phyloP scores from a whole-genome alignment of 2,329 filamentous ascomycete species.

The Hypomyces rosellus region DNA sequence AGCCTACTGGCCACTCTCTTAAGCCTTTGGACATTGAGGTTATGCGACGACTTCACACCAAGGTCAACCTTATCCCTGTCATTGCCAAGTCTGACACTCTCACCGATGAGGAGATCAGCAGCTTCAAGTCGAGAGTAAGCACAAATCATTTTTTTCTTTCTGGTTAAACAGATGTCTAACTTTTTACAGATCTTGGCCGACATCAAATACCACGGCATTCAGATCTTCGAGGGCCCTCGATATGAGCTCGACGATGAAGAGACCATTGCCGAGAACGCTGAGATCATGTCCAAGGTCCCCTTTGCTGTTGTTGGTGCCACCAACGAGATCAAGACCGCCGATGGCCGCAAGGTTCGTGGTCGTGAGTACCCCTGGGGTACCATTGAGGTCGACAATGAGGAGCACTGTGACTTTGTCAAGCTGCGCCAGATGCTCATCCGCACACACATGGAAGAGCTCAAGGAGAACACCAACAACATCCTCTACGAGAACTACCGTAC shows the following conservation, averaged over 20 bases:
- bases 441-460: conserved; percentile 99
- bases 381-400: conserved; percentile 99
- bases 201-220: conserved; percentile 94
- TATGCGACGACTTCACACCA: conserved; percentile 98
- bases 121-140: conserved; percentile 94
- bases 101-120: conserved; percentile 89
- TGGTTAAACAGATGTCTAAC: neutral
- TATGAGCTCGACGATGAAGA: conserved; percentile 99
- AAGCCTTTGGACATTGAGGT: conserved; percentile 99
- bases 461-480: conserved; percentile 99
- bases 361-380: conserved; percentile 97
- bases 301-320: conserved; percentile 98
- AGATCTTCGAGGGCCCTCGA: conserved; percentile 97
- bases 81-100: conserved; percentile 98
- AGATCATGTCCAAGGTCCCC: conserved; percentile 99
- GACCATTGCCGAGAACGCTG: conserved; percentile 99
- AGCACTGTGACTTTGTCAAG: conserved; percentile 99
- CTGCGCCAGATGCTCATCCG: conserved; percentile 99
- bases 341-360: conserved; percentile 92
- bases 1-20: conserved; percentile 94
- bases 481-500: conserved; percentile 99
- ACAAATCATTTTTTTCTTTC: neutral
- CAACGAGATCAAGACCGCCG: conserved; percentile 81
- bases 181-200: conserved; percentile 77
- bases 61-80: conserved; percentile 99